phyloP scores from a whole-genome alignment of 176 grass and related monocot species.

The Raddia guianensis region DNA sequence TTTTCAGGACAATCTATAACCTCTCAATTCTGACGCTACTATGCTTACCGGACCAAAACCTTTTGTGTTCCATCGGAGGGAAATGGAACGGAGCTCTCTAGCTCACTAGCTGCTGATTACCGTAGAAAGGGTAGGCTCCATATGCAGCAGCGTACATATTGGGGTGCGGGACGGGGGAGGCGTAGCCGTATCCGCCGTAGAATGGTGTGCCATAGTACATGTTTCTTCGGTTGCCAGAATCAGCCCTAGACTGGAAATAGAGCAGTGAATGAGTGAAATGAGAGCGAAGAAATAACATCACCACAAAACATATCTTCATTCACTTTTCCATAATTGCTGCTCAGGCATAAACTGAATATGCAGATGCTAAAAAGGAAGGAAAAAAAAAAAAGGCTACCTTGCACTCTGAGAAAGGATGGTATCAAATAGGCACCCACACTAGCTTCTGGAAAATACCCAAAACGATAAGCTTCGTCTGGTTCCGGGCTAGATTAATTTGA shows the following conservation, averaged over 20 bases:
- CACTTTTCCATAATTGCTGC: neutral
- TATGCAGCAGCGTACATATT: slow-evolving; percentile 63
- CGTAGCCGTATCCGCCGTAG: slow-evolving; percentile 62
- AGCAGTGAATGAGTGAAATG: slow-evolving; percentile 1
- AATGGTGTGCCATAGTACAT: slow-evolving; percentile 66
- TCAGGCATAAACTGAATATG: neutral
- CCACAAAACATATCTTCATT: neutral
- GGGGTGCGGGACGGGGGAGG: slow-evolving; percentile 53
- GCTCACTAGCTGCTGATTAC: slow-evolving; percentile 74
- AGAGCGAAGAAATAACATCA: neutral
- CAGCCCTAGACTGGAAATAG: slow-evolving; percentile 59
- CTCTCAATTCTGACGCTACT: slow-evolving; percentile 42
- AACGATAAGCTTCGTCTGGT: too few relatives aligned
- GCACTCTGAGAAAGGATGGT: neutral
- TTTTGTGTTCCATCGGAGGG: slow-evolving; percentile 51
- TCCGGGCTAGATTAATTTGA: too few relatives aligned
- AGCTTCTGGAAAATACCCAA: neutral
- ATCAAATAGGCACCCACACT: neutral
- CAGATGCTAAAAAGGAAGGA: slow-evolving; percentile 1
- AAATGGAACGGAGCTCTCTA: slow-evolving; percentile 40
- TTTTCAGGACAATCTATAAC: slow-evolving; percentile 51
- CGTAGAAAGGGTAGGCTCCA: slow-evolving; percentile 60
- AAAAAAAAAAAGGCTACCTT: neutral
- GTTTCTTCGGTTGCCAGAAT: slow-evolving; percentile 54
- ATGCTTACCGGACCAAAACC: slow-evolving; percentile 62